Conservation (phyloP, 495 filamentous ascomycete genomes). For the Penicillium diatomitis region DNA sequence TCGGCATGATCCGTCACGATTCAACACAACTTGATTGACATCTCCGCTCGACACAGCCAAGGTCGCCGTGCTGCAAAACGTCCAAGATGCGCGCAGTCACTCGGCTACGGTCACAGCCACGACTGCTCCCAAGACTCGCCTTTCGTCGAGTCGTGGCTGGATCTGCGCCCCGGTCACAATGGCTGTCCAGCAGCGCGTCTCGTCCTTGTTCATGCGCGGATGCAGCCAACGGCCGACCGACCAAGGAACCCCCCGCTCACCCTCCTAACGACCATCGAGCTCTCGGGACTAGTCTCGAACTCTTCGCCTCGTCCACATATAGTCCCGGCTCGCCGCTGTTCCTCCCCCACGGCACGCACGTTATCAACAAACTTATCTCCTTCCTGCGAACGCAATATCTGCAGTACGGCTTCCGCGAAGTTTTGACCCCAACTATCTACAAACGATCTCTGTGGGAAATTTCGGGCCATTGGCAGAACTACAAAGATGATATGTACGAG, state of each 20-base stretch:
- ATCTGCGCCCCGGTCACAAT: slow-evolving; percentile 14
- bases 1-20: too few species aligned
- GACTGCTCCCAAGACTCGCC: slow-evolving; percentile 3
- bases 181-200: slow-evolving; percentile 22
- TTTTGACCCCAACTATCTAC: slow-evolving; percentile 89
- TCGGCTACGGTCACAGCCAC: slow-evolving; percentile 15
- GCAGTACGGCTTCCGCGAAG: slow-evolving; percentile 82
- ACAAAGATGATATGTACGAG: slow-evolving; percentile 91
- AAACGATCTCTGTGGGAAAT: slow-evolving; percentile 83
- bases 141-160: slow-evolving; percentile 1
- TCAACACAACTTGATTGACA: too few species aligned
- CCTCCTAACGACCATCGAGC: slow-evolving; percentile 56
- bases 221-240: slow-evolving; percentile 11
- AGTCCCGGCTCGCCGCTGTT: slow-evolving; percentile 87
- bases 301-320: slow-evolving; percentile 70
- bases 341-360: slow-evolving; percentile 71
- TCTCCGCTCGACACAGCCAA: too few species aligned
- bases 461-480: slow-evolving; percentile 89
- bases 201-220: slow-evolving; percentile 34
- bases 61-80: not conserved
- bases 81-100: slow-evolving; percentile 15
- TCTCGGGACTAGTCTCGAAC: slow-evolving; percentile 59
- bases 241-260: slow-evolving; percentile 10
- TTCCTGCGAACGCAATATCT: slow-evolving; percentile 85
- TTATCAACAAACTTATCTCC: slow-evolving; percentile 78